Evolutionary conservation across 345 rosid species (phyloP), one percentile per base, ranked within the genome.

Genomic region (Eucalyptus dawsonii): DNA sequence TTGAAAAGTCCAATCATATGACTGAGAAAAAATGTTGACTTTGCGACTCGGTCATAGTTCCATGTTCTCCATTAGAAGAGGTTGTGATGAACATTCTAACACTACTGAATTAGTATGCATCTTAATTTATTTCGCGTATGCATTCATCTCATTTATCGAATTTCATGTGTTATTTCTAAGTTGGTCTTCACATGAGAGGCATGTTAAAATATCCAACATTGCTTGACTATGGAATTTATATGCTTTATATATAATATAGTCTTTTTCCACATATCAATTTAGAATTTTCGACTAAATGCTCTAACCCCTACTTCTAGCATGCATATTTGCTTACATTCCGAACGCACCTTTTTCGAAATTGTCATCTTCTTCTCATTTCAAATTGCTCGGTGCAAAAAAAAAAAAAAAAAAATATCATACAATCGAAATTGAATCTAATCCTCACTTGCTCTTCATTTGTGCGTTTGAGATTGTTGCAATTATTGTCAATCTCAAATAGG

Each of bases 161-260:
- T 69, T 69, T 69, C 24, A 69, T 34, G 42, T 69, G 24, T 31
- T 34, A 16, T 69, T 69, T 69, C 4, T 69, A 16, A 31, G 17
- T 3, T 2, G 3, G 11, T 16, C 11, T 31, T 13, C 40, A 65
- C 17, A 67, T 15, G 22, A 31, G 80, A 67, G 2, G 12, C 0
- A 3, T 15, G 42, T 67, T 67, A 37, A 31, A 8, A 67, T 15
- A 67, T 9, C 19, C 21, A 16, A 31, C 40, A 8, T 31, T 9
- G 2, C 40, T 9, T 11, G 65, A 24, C 29, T 58, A 24, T 24
- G 12, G 13, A 58, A 3, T 24, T 58, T 58, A 58, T 58, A 11
- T 5, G 9, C 17, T 62, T 0, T 27, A 29, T 2, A 14, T 4
- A 14, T 62, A 4, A n/a, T n/a, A n/a, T n/a, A n/a, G n/a, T n/a